Conservation (phyloP, 2,329 filamentous ascomycete species). For the Bipolaris sorokiniana region DNA sequence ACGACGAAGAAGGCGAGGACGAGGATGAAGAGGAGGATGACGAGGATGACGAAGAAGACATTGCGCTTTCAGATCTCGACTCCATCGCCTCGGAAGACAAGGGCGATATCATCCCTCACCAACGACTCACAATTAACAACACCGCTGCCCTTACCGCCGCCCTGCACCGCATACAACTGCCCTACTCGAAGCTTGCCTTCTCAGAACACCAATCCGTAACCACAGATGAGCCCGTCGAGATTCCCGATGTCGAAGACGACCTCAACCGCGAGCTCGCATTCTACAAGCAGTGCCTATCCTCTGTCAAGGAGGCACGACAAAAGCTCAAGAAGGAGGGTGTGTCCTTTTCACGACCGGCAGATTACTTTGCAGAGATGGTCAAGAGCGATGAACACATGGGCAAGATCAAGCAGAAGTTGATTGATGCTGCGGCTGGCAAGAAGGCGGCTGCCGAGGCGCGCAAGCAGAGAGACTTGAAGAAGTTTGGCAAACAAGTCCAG, state of each 20-base stretch:
- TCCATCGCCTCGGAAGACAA: conserved; percentile 79
- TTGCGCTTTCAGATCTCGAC: conserved; percentile 86
- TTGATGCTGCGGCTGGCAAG: conserved; percentile 90
- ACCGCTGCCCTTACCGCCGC: conserved; percentile 81
- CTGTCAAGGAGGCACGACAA: conserved; percentile 74
- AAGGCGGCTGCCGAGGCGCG: conserved; percentile 91
- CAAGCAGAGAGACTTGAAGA: conserved; percentile 93
- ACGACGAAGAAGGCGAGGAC: conserved; percentile 40
- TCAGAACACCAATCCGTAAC: conserved; percentile 80
- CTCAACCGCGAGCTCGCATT: conserved; percentile 90
- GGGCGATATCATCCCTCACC: conserved; percentile 86
- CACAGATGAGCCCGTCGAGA: conserved; percentile 70
- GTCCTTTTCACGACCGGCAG: conserved; percentile 84
- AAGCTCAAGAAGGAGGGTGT: conserved; percentile 81
- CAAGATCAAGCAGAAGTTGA: conserved; percentile 89
- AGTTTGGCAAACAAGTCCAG: conserved; percentile 98
- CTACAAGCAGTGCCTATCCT: conserved; percentile 85
- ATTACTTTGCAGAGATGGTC: conserved; percentile 99
- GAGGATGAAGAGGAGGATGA: conserved; percentile 42
- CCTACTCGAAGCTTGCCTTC: conserved; percentile 75
- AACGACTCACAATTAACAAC: conserved; percentile 97
- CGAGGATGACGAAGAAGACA: conserved; percentile 68
- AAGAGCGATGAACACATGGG: conserved; percentile 99
- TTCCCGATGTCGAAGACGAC: conserved; percentile 88
- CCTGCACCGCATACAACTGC: conserved; percentile 77